Base-by-base conservation (phyloP, 768 basidiomycete genomes). In the Leucosporidium yakuticum region DNA sequence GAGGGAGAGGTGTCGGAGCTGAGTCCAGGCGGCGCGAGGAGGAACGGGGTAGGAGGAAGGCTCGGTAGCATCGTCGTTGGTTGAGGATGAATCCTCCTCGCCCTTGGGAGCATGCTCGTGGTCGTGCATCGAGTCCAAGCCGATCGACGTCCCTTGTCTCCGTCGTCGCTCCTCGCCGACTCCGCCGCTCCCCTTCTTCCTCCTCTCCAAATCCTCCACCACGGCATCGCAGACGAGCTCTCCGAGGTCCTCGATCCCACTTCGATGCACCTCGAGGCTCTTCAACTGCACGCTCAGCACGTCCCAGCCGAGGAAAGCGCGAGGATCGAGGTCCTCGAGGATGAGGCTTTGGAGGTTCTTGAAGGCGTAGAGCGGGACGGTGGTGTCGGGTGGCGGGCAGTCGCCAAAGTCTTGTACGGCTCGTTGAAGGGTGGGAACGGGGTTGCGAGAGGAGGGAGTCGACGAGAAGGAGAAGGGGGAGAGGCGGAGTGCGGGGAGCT, bases 221-320 rank as follows among this genome's bases (percentile, higher is more conserved):
- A 91, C 89, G 4, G 87, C 85, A 34, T 84, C 84, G 63, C 90
- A 82, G 74, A 94, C 86, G 34, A 94, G 78, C 74, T 90, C 87
- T 4, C 86, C 80, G 50, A 93, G 80, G 73, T 93, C 90, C 77
- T 91, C 87, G 62, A 94, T 73, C 4, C 91, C 91, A 76, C 89
- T 89, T 75, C 85, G 85, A 75, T 82, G 86, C 61, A 94, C 83
- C 73, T 86, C 89, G 77, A 95, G 81, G 74, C 86, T 88, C 69
- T 84, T 80, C 58, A 94, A 79, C 62, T 85, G 83, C 73, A 87
- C 85, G 39, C 88, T 81, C 50, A 93, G 80, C 65, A 83, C 82
- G 75, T 90, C 90, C 91, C 92, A 93, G 4, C 91, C 92, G 14
- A 91, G 79, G 19, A 94, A 76, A 0, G 84, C 82, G 68, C 91